phyloP scores from a whole-genome alignment of 2,329 filamentous ascomycete species.

The Fusarium floridanum region DNA sequence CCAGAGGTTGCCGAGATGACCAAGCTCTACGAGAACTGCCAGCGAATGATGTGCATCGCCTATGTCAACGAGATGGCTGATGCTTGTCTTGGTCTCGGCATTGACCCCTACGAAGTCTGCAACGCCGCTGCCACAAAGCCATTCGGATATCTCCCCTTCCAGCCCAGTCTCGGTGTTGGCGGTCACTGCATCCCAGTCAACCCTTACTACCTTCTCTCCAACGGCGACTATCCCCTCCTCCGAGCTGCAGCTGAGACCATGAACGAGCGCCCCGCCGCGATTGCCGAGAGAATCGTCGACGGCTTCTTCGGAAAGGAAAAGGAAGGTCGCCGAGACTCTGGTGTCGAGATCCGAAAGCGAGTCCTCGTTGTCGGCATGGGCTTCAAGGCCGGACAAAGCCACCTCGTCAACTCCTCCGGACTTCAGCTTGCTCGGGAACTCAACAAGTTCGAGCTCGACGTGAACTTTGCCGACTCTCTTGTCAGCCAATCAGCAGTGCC shows the following conservation, averaged over 20 bases:
- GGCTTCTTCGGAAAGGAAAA: conserved; percentile 1
- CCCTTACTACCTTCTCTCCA: conserved; percentile 64
- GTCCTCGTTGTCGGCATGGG: conserved; percentile 38
- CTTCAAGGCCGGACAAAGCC: conserved; percentile 42
- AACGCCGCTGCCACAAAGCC: conserved; percentile 62
- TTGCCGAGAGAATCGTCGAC: conserved; percentile 22
- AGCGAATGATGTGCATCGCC: conserved; percentile 65
- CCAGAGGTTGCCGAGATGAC: conserved; percentile 69
- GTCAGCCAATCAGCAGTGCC: conserved; percentile 35
- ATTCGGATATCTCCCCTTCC: conserved; percentile 64
- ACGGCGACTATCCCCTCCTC: conserved; percentile 61
- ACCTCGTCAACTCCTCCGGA: conserved; percentile 40
- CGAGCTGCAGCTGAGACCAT: conserved; percentile 57
- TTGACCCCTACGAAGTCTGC: conserved; percentile 64
- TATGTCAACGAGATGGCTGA: conserved; percentile 69
- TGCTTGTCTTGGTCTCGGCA: conserved; percentile 58
- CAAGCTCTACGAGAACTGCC: conserved; percentile 69
- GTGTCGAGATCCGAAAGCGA: conserved; percentile 15
- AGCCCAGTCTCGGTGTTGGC: conserved; percentile 63
- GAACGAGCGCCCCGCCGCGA: conserved; percentile 53
- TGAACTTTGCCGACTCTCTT: conserved; percentile 35
- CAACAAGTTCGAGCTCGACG: conserved; percentile 27
- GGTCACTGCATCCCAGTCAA: conserved; percentile 70
- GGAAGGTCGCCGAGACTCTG: conserved; percentile 22
- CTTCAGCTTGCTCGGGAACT: conserved; percentile 31